Evolutionary conservation across 345 rosid species (phyloP).

Genomic region (Barbarea vulgaris): DNA sequence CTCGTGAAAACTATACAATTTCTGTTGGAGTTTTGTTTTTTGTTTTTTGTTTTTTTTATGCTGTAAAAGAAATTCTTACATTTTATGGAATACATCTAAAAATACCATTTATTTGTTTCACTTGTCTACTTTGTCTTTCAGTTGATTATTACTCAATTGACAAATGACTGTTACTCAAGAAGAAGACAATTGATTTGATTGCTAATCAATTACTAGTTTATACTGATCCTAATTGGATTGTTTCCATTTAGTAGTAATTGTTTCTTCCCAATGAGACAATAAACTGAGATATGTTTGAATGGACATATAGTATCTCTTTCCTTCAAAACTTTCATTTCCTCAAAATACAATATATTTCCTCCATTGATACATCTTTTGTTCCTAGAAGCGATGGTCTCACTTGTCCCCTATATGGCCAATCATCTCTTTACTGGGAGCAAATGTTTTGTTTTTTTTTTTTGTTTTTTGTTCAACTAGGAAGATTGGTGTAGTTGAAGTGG

Average conservation of each 20-base stretch:
- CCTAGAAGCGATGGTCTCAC: not conserved
- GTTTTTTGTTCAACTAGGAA: not conserved
- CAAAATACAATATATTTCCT: not conserved
- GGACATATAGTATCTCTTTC: not conserved
- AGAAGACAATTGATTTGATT: not conserved
- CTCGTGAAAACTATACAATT: constrained; percentile 13
- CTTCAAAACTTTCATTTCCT: too few relatives aligned
- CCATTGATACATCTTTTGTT: not conserved
- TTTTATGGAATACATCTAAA: not conserved
- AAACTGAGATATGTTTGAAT: not conserved
- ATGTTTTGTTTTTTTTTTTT: too few relatives aligned
- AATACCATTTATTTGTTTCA: not conserved
- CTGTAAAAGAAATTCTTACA: not conserved
- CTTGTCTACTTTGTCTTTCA: not conserved
- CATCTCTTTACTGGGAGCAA: not conserved
- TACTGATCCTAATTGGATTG: not conserved
- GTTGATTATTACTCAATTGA: not conserved
- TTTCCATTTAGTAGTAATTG: not conserved
- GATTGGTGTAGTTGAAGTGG: not conserved
- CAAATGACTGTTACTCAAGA: not conserved
- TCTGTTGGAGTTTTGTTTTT: not conserved
- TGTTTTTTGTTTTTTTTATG: not conserved
- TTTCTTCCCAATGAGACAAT: not conserved
- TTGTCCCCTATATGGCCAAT: not conserved
- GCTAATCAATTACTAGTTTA: not conserved